Conservation (phyloP, 208 protist genomes). For the Leishmania guyanensis region DNA sequence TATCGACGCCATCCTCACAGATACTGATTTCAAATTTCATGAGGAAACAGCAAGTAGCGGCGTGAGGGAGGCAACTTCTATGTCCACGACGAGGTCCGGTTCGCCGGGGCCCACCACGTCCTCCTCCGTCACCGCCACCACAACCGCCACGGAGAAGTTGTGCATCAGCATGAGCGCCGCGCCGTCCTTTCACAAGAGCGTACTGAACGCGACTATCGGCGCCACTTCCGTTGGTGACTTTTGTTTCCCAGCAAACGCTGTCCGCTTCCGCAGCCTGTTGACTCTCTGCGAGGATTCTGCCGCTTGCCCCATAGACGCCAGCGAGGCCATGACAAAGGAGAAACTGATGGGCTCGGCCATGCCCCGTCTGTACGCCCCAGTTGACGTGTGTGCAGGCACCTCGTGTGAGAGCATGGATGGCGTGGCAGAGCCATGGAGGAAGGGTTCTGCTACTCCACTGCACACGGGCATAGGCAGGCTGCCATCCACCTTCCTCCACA, state of each 20-base stretch:
- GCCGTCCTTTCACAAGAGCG: constrained; percentile 17
- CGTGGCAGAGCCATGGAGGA: constrained; percentile 1
- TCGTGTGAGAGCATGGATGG: constrained; percentile 10
- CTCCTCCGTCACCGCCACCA: neutral
- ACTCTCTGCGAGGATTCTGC: constrained; percentile 1
- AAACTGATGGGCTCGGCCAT: constrained; percentile 23
- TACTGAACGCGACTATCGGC: constrained; percentile 4
- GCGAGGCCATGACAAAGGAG: constrained; percentile 18
- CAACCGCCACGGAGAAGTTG: constrained; percentile 15
- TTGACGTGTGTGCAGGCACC: constrained; percentile 3
- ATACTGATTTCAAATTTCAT: neutral
- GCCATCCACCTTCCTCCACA: neutral
- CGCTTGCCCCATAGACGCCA: neutral
- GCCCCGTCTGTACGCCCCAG: constrained; percentile 11
- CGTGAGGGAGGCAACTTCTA: neutral
- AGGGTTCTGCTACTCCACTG: neutral
- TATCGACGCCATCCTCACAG: constrained; percentile 14
- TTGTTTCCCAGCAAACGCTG: neutral
- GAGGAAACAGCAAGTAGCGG: neutral
- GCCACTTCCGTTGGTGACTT: neutral
- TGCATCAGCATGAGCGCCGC: constrained; percentile 26
- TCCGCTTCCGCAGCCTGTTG: neutral
- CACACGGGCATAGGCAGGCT: neutral
- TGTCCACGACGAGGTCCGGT: constrained; percentile 2
- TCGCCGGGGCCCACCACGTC: neutral